These are phyloP conservation scores for Cryptococcus wingfieldii DNA, from an alignment of 1,284 basidiomycete species.

Conservation along the genomic window DNA sequence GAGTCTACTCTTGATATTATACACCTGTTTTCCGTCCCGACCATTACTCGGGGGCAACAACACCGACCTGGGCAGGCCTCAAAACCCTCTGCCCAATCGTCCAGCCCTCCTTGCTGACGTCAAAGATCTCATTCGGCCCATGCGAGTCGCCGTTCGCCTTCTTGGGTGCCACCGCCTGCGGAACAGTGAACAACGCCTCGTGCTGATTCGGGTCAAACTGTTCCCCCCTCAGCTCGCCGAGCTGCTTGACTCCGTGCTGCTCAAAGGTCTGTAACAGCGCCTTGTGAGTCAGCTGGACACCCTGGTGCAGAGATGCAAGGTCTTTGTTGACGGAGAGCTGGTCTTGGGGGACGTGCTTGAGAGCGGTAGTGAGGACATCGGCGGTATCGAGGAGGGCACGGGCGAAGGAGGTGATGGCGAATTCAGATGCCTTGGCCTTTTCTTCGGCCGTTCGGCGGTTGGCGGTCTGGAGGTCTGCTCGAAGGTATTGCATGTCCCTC, in stretches of 20 bases:
- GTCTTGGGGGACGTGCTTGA: conserved; percentile 68
- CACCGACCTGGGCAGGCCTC: conserved; percentile 94
- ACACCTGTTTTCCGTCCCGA: not conserved
- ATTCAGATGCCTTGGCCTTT: conserved; percentile 86
- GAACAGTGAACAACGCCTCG: conserved; percentile 92
- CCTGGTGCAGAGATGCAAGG: conserved; percentile 70
- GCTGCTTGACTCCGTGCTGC: conserved; percentile 84
- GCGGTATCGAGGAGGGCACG: conserved; percentile 82
- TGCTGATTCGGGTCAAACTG: conserved; percentile 91
- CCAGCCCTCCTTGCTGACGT: conserved; percentile 88
- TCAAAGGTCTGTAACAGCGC: conserved; percentile 83
- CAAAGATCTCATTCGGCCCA: conserved; percentile 81
- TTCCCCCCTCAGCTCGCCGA: conserved; percentile 64
- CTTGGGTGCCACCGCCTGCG: conserved; percentile 59
- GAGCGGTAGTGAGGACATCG: conserved; percentile 83
- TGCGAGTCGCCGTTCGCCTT: conserved; percentile 52
- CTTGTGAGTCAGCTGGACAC: conserved; percentile 89
- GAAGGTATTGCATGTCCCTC: conserved; percentile 78
- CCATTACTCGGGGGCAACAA: conserved; percentile 56
- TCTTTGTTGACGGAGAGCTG: conserved; percentile 52
- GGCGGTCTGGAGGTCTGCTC: conserved; percentile 93
- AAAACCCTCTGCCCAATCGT: conserved; percentile 87
- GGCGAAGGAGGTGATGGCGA: conserved; percentile 88
- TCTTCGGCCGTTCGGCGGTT: conserved; percentile 86
- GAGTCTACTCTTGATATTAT: not conserved